Percentiles rank a stretch among this genome's conserved stretches.
These are phyloP conservation scores for Nemania serpens DNA, from an alignment of 2,329 filamentous ascomycete species.

Conservation along the genomic window DNA sequence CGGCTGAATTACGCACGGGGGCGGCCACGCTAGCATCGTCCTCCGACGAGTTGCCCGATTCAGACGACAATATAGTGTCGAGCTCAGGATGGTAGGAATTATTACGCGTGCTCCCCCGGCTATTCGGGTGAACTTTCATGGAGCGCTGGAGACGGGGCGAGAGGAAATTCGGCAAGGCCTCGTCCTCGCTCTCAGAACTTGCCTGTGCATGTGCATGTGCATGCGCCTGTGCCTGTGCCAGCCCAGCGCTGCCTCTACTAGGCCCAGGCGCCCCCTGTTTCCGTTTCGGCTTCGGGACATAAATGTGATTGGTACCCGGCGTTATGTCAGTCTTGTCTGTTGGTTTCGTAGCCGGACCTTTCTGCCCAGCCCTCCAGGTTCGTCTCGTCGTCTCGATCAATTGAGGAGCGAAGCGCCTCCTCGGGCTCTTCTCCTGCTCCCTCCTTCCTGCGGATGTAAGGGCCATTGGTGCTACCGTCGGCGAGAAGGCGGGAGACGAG, in stretches of 20 bases:
- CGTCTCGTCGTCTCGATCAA: constrained; percentile 80
- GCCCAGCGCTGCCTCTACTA: constrained; percentile 30
- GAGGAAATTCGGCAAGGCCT: constrained; percentile 42
- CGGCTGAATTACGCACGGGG: constrained; percentile 29
- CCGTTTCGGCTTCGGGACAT: constrained; percentile 52
- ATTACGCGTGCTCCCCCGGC: constrained; percentile 45
- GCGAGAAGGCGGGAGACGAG: constrained; percentile 39
- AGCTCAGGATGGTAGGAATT: constrained; percentile 49
- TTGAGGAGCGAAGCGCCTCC: constrained; percentile 72
- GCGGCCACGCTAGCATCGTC: constrained; percentile 27
- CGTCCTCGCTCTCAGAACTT: constrained; percentile 32
- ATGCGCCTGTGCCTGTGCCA: constrained; percentile 27
- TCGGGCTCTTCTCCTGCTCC: constrained; percentile 37
- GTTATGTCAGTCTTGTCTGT: constrained; percentile 75
- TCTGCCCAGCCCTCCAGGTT: constrained; percentile 68
- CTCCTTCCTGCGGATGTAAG: neutral
- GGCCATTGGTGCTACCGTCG: constrained; percentile 12
- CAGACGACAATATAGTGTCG: constrained; percentile 52
- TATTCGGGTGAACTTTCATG: constrained; percentile 48
- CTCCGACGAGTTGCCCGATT: constrained; percentile 47
- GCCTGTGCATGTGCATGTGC: constrained; percentile 4
- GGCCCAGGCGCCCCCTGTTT: constrained; percentile 33
- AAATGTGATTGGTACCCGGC: constrained; percentile 66
- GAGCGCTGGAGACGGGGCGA: constrained; percentile 47
- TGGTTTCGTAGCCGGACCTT: constrained; percentile 63